Evolutionary conservation across 805 yeast species (phyloP), one percentile per base, ranked within the genome.

Genomic region (Lachancea fermentati): DNA sequence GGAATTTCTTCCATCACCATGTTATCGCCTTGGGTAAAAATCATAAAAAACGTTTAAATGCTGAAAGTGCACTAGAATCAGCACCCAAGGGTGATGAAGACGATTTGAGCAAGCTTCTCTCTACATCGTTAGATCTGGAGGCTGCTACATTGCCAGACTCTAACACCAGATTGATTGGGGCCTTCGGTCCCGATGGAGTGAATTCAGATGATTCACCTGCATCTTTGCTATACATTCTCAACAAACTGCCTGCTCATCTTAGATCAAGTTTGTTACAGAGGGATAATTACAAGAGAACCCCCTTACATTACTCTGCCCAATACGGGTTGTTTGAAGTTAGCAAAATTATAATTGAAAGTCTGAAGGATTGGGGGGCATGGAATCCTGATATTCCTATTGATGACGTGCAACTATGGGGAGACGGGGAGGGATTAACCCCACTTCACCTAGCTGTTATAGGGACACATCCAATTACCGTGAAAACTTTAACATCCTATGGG

Each of bases 301-400:
- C 97, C 0, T 66, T 91, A 41, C 97, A 91, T 63, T 89, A 89
- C 59, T 81, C 95, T 14, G 80, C 93, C 2, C 93, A 86, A 52
- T 87, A 79, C 58, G 97, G 97, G 0, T 68, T 89, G 41, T 76
- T 74, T 42, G 76, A 75, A 37, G 77, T 81, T 28, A 70, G 86
- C 2, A 65, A 66, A 11, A 68, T 78, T 18, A 68, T 89, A 24
- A 65, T 88, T 12, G 69, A 69, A 28, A 73, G 70, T 50, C 57
- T 85, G 43, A 63, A 67, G 42, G 62, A 72, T 32, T 84, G 94
- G 91, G 63, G 67, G 2, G 70, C 78, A 39, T 73, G 78, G 67
- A 68, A 73, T 46, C 60, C 66, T 2, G 51, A 59, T 5, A 49
- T 67, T 3, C 63, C 86, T 0, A 70, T 82, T 35, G 91, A 82